phyloP scores from a whole-genome alignment of 2,329 filamentous ascomycete species.

The Aspergillus novofumigatus region DNA sequence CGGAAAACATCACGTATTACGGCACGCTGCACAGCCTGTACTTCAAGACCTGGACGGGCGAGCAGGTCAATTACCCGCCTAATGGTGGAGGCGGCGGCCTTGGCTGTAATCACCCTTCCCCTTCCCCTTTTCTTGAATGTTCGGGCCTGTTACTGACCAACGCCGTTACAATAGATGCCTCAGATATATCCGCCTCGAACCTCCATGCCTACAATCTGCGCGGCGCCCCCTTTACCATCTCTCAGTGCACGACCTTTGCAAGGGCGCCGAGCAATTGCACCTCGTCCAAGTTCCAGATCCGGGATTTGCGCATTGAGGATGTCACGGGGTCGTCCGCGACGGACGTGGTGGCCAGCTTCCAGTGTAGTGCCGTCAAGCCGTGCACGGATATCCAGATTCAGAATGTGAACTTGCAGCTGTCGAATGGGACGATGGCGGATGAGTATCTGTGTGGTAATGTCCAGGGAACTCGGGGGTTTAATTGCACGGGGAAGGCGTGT shows the following conservation, averaged over 20 bases:
- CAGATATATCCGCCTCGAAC: slow-evolving; percentile 37
- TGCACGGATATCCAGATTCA: slow-evolving; percentile 22
- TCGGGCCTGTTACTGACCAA: too few species aligned
- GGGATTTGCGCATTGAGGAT: slow-evolving; percentile 23
- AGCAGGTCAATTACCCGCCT: slow-evolving; percentile 49
- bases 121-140: neutral
- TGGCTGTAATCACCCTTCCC: slow-evolving; percentile 38
- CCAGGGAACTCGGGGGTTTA: slow-evolving; percentile 14
- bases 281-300: slow-evolving; percentile 39
- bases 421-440: slow-evolving; percentile 15
- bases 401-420: slow-evolving; percentile 15
- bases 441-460: slow-evolving; percentile 27
- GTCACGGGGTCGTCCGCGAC: slow-evolving; percentile 16
- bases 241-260: slow-evolving; percentile 39
- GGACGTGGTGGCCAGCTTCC: slow-evolving; percentile 22
- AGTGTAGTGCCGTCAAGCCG: slow-evolving; percentile 28
- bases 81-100: slow-evolving; percentile 57
- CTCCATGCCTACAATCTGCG: slow-evolving; percentile 25
- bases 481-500: slow-evolving; percentile 23
- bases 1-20: slow-evolving; percentile 44
- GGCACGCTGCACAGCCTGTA: slow-evolving; percentile 47
- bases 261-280: slow-evolving; percentile 35
- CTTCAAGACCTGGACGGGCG: slow-evolving; percentile 58
- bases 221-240: slow-evolving; percentile 31
- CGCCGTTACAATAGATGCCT: slow-evolving; percentile 24